Conservation (phyloP, 352 stramenopile genomes). For the Globisporangium spiculum region DNA sequence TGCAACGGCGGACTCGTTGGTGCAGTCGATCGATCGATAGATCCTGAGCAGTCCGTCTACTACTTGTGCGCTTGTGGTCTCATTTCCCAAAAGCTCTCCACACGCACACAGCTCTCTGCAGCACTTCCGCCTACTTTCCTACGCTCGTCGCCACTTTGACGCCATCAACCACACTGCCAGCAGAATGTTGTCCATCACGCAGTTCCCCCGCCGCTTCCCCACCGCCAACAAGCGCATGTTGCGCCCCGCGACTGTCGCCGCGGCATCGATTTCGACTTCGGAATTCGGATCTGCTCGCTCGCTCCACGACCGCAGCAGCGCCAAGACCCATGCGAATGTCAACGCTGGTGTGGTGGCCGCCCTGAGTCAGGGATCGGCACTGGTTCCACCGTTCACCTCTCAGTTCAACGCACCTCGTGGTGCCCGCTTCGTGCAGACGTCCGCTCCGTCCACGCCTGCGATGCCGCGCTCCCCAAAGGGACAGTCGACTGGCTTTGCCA, state of each 20-base stretch:
- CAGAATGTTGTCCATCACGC: slow-evolving; percentile 76
- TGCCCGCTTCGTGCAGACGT: slow-evolving; percentile 18
- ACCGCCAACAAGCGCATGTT: slow-evolving; percentile 68
- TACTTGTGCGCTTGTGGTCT: background rate
- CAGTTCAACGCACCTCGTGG: slow-evolving; percentile 3
- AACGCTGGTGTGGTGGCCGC: slow-evolving; percentile 15
- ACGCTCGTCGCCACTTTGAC: slow-evolving; percentile 1
- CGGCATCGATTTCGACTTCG: slow-evolving; percentile 2
- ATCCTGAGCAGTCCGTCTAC: background rate
- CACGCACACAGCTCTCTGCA: background rate
- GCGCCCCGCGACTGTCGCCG: slow-evolving; percentile 12
- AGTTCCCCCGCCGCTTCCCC: slow-evolving; percentile 76
- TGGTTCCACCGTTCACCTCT: slow-evolving; percentile 3
- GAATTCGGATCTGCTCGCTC: slow-evolving; percentile 6
- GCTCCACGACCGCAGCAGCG: slow-evolving; percentile 11
- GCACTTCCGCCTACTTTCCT: too few relatives aligned
- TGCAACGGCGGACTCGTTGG: slow-evolving; percentile 4
- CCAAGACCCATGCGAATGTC: background rate
- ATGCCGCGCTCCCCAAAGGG: slow-evolving; percentile 15
- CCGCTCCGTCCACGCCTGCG: background rate
- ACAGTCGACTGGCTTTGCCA: slow-evolving; percentile 16
- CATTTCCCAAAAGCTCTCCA: slow-evolving; percentile 13
- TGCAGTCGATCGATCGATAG: background rate
- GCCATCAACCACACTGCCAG: background rate
- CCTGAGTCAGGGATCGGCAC: slow-evolving; percentile 7